Percentiles rank a stretch among this genome's conserved stretches.
Conservation (phyloP, 1,139 yeast genomes). For the Fermentozyma sake region DNA sequence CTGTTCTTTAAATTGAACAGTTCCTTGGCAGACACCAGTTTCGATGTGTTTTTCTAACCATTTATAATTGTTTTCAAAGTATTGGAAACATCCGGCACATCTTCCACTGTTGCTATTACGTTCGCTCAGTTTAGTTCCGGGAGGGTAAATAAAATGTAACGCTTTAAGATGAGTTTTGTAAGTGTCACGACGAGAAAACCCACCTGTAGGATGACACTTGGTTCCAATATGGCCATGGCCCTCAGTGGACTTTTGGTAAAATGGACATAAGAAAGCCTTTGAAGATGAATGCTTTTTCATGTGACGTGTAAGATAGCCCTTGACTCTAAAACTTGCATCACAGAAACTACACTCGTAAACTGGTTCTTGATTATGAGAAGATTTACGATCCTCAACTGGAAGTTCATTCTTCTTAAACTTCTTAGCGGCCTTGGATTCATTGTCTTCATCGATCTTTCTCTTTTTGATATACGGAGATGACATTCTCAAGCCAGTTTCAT, state of each 20-base stretch:
- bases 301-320: slow-evolving; percentile 54
- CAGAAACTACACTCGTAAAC: slow-evolving; percentile 40
- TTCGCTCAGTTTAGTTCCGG: slow-evolving; percentile 49
- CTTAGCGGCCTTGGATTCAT: no score
- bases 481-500: neutral
- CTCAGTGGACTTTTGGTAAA: slow-evolving; percentile 33
- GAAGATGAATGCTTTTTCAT: slow-evolving; percentile 46
- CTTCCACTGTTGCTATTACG: slow-evolving; percentile 43
- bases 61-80: slow-evolving; percentile 40
- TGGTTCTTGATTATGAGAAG: slow-evolving; percentile 3
- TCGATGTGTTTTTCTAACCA: slow-evolving; percentile 53
- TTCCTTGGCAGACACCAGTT: slow-evolving; percentile 41
- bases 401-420: no score
- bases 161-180: slow-evolving; percentile 56
- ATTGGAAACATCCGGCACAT: slow-evolving; percentile 55
- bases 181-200: slow-evolving; percentile 55
- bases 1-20: slow-evolving; percentile 17
- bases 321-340: slow-evolving; percentile 47
- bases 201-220: slow-evolving; percentile 57
- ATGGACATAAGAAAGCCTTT: slow-evolving; percentile 55
- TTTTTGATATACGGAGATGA: neutral
- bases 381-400: slow-evolving; percentile 1
- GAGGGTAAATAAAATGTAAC: slow-evolving; percentile 55
- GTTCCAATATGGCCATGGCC: slow-evolving; percentile 25
- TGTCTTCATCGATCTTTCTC: no score